A percentile compares a stretch with the other conserved stretches of the same genome.
These are phyloP conservation scores for Ophiocordyceps unilateralis DNA, from an alignment of 2,329 filamentous ascomycete genomes.

Conservation along the genomic window DNA sequence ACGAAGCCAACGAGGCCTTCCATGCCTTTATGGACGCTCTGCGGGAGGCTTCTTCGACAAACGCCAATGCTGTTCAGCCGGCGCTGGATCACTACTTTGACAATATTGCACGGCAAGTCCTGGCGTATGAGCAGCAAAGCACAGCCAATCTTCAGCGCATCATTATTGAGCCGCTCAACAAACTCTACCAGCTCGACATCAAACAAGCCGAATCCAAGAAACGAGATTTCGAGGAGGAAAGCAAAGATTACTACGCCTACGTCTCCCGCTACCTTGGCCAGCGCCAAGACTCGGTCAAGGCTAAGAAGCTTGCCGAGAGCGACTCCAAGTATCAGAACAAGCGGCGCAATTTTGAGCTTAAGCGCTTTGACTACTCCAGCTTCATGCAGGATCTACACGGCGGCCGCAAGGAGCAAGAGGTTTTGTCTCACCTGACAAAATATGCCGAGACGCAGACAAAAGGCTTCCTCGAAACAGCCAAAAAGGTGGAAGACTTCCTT, in stretches of 20 bases:
- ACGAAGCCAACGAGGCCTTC: conserved; percentile 73
- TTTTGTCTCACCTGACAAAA: conserved; percentile 82
- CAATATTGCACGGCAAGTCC: conserved; percentile 82
- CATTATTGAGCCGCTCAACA: conserved; percentile 85
- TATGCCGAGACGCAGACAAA: conserved; percentile 84
- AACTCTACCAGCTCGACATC: conserved; percentile 87
- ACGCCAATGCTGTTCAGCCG: conserved; percentile 91
- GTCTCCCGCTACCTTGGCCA: conserved; percentile 93
- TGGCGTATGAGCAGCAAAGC: conserved; percentile 74
- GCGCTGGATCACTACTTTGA: conserved; percentile 97
- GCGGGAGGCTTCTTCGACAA: conserved; percentile 73
- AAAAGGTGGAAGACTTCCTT: conserved; percentile 71
- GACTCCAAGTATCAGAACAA: conserved; percentile 94
- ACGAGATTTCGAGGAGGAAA: conserved; percentile 96
- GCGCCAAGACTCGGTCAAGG: conserved; percentile 84
- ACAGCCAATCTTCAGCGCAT: conserved; percentile 71
- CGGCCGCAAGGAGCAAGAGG: conserved; percentile 94
- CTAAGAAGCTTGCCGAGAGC: conserved; percentile 89
- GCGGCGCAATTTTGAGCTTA: conserved; percentile 85
- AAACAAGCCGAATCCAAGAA: conserved; percentile 95
- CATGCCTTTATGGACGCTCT: conserved; percentile 69
- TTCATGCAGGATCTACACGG: conserved; percentile 99
- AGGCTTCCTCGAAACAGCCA: conserved; percentile 64
- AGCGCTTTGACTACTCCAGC: conserved; percentile 95
- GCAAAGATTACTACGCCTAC: conserved; percentile 95